A percentile compares a stretch with the other conserved stretches of the same genome.
phyloP scores from a whole-genome alignment of 2,329 filamentous ascomycete genomes.

The Ophiostoma fasciatum region DNA sequence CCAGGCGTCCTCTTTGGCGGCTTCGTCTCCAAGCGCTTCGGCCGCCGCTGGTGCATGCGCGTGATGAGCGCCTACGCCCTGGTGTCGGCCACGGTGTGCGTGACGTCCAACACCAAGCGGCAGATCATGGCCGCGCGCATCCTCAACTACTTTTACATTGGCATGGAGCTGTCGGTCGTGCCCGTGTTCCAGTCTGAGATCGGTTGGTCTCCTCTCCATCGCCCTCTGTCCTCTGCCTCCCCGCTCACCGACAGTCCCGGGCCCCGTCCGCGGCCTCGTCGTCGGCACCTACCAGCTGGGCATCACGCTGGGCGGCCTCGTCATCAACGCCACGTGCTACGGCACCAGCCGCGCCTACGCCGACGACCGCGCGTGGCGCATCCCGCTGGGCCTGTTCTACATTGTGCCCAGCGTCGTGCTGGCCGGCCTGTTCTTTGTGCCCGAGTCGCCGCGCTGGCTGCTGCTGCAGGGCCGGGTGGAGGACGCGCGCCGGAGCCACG shows the following conservation, averaged over 20 bases:
- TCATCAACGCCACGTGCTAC: slow-evolving; percentile 16
- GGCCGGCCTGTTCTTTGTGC: slow-evolving; percentile 4
- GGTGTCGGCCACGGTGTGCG: slow-evolving; percentile 17
- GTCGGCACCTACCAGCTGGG: slow-evolving; percentile 22
- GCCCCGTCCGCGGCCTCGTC: slow-evolving; percentile 17
- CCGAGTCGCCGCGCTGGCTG: slow-evolving; percentile 9
- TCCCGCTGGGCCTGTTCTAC: slow-evolving; percentile 19
- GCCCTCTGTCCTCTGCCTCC: no score
- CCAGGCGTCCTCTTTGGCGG: slow-evolving; percentile 17
- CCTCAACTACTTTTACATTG: slow-evolving; percentile 24
- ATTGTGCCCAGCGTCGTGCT: slow-evolving; percentile 3
- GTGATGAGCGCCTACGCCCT: slow-evolving; percentile 22
- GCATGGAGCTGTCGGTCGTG: slow-evolving; percentile 24
- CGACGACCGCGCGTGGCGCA: slow-evolving; percentile 19
- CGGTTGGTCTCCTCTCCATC: no score
- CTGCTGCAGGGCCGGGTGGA: slow-evolving; percentile 3
- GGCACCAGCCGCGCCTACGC: slow-evolving; percentile 16
- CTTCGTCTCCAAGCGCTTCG: slow-evolving; percentile 17
- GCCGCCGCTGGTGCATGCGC: slow-evolving; percentile 22
- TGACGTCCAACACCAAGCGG: slow-evolving; percentile 17
- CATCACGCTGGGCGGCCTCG: slow-evolving; percentile 13
- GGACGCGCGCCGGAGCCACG: slow-evolving; percentile 1
- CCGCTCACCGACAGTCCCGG: no score
- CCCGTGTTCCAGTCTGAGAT: slow-evolving; percentile 23
- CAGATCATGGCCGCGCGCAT: slow-evolving; percentile 22